Evolutionary conservation across 2,329 filamentous ascomycete genomes (phyloP).

Genomic region (Aspergillus novoparasiticus): DNA sequence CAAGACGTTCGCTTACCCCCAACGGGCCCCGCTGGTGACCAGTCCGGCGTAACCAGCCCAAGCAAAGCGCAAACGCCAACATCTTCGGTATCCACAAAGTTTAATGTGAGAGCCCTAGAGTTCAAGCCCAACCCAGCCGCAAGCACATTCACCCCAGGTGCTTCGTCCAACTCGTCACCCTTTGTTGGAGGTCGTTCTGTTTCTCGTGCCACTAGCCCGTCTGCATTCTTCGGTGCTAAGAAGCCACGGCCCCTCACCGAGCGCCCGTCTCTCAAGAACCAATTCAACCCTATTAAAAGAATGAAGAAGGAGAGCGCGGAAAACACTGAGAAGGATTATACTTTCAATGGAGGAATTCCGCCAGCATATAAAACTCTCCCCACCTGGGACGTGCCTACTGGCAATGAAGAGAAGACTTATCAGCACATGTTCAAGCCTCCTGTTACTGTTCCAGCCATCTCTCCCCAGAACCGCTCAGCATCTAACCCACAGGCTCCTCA

Average conservation of each 20-base stretch:
- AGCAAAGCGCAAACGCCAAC: slow-evolving; percentile 55
- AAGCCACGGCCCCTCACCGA: slow-evolving; percentile 67
- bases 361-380: slow-evolving; percentile 82
- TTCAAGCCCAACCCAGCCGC: slow-evolving; percentile 86
- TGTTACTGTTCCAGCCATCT: slow-evolving; percentile 62
- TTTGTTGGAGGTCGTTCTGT: slow-evolving; percentile 55
- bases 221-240: slow-evolving; percentile 66
- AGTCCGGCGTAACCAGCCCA: slow-evolving; percentile 48
- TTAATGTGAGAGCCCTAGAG: slow-evolving; percentile 68
- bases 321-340: slow-evolving; percentile 63
- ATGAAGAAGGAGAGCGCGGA: slow-evolving; percentile 66
- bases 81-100: slow-evolving; percentile 55
- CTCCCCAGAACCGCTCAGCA: slow-evolving; percentile 66
- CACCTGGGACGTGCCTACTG: slow-evolving; percentile 75
- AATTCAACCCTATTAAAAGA: slow-evolving; percentile 68
- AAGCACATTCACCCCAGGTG: slow-evolving; percentile 73
- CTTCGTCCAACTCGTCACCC: slow-evolving; percentile 65
- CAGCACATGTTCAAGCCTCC: slow-evolving; percentile 75
- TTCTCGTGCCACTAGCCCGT: slow-evolving; percentile 52
- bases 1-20: slow-evolving; percentile 72
- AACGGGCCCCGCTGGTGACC: slow-evolving; percentile 68
- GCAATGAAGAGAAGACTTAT: slow-evolving; percentile 76
- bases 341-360: slow-evolving; percentile 78
- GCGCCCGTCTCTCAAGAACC: slow-evolving; percentile 55
- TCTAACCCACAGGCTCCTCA: slow-evolving; percentile 72